Evolutionary conservation across 169 alveolate genomes (phyloP).

Genomic region (Eimeria brunetti): DNA sequence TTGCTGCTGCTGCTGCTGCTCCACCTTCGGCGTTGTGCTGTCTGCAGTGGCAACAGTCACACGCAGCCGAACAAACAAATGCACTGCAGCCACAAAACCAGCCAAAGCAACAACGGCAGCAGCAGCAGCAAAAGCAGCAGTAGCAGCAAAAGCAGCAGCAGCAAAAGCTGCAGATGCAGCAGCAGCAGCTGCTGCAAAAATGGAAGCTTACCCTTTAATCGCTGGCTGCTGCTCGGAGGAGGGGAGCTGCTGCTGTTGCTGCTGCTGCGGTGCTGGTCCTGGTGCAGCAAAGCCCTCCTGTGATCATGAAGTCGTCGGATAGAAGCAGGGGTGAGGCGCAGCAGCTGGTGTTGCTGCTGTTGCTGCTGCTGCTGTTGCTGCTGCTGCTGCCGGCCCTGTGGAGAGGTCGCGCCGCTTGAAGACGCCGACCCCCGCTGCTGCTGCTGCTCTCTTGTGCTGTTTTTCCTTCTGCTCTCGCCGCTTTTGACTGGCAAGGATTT

Average conservation of each 20-base stretch:
- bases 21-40: neutral
- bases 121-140: constrained; percentile 1
- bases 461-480: neutral
- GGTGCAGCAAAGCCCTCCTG: constrained; percentile 18
- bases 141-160: neutral
- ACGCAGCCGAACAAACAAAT: neutral
- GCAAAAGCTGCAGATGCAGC: too few relatives aligned
- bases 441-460: neutral
- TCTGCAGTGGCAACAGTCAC: constrained; percentile 23
- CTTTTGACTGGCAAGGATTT: neutral
- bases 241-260: constrained; percentile 31
- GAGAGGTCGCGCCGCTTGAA: neutral
- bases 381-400: constrained; percentile 1
- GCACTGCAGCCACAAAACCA: neutral
- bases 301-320: neutral
- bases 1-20: constrained; percentile 2
- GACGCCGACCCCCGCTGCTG: constrained; percentile 5
- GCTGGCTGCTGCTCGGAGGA: constrained; percentile 14
- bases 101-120: neutral
- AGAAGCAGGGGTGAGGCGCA: constrained; percentile 7
- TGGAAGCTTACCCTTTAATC: constrained; percentile 5
- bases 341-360: too few relatives aligned
- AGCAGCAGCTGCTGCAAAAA: neutral
- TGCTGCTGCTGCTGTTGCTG: constrained; percentile 61
- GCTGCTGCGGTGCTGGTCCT: constrained; percentile 14